These are phyloP conservation scores for Talaromyces sp. DNA, from an alignment of 2,329 filamentous ascomycete species.

Conservation along the genomic window DNA sequence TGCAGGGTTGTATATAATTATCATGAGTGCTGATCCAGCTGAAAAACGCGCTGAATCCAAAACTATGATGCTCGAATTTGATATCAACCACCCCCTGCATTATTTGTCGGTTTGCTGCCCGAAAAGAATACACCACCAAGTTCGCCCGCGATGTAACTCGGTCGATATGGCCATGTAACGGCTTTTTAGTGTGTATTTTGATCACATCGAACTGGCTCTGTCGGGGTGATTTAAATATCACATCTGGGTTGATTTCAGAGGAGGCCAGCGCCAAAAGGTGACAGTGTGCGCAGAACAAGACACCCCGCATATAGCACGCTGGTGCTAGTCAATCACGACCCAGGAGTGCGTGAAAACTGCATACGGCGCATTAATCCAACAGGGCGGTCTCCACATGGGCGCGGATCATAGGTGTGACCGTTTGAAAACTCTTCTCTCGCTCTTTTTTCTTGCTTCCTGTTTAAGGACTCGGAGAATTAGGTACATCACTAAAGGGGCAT, in stretches of 20 bases:
- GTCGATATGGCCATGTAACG: background rate
- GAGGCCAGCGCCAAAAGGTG: background rate
- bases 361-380: background rate
- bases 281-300: background rate
- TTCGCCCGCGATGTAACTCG: background rate
- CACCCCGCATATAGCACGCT: background rate
- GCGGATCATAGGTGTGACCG: background rate
- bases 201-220: background rate
- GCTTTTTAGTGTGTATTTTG: background rate
- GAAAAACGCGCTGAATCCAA: background rate
- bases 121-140: background rate
- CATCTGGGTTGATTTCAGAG: background rate
- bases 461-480: background rate
- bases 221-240: background rate
- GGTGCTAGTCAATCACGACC: background rate
- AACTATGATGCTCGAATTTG: background rate
- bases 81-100: background rate
- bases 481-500: background rate
- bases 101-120: background rate
- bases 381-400: background rate
- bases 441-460: background rate
- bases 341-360: background rate
- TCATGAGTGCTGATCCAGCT: background rate
- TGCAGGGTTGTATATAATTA: background rate
- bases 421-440: background rate